Evolutionary conservation across 2,329 filamentous ascomycete genomes (phyloP).

Genomic region (Nothophaeocryptopus gaeumannii): DNA sequence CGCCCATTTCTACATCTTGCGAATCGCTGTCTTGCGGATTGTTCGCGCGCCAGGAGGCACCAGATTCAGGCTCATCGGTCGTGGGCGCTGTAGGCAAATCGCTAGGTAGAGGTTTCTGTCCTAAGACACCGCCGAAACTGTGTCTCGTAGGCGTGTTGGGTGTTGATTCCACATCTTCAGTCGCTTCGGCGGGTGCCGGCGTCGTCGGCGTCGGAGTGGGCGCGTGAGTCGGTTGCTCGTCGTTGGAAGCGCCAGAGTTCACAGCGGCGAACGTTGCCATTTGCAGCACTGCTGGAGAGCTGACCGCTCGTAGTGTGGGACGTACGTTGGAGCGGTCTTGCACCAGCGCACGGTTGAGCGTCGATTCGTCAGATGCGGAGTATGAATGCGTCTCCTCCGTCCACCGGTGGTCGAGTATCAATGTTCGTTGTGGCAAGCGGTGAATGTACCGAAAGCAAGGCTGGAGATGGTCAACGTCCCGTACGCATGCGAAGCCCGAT

Average conservation of each 20-base stretch:
- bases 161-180: constrained; percentile 37
- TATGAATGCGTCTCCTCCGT: too few species aligned
- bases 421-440: constrained; percentile 1
- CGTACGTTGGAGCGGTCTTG: not conserved
- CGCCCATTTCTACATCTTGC: constrained; percentile 69
- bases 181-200: constrained; percentile 47
- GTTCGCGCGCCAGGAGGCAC: constrained; percentile 57
- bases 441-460: constrained; percentile 15
- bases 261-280: constrained; percentile 42
- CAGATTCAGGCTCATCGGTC: constrained; percentile 10
- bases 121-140: constrained; percentile 47
- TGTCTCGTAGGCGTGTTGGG: constrained; percentile 64
- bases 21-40: constrained; percentile 55
- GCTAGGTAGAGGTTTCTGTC: constrained; percentile 46
- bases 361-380: not conserved
- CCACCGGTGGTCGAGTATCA: not conserved
- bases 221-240: constrained; percentile 50
- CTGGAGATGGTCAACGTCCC: constrained; percentile 15
- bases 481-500: constrained; percentile 11
- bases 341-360: too few species aligned
- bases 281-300: constrained; percentile 17
- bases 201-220: constrained; percentile 37
- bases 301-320: constrained; percentile 23
- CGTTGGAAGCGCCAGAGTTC: constrained; percentile 36
- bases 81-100: constrained; percentile 24